Evolutionary conservation across 306 rosid genomes (phyloP).

Genomic region (Pyrus pyrifolia): DNA sequence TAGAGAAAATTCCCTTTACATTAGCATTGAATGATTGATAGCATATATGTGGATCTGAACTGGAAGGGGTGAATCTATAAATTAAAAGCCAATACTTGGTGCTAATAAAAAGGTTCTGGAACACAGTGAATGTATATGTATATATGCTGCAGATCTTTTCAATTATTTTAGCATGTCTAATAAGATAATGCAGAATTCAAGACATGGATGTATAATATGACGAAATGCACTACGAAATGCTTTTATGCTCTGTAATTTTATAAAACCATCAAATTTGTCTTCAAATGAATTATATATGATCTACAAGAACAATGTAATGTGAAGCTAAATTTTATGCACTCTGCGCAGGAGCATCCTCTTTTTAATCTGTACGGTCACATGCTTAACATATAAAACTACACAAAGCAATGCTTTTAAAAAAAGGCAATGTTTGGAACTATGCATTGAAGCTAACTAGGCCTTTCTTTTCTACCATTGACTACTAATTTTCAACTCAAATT

Average conservation of each 20-base stretch:
- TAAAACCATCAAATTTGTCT: neutral
- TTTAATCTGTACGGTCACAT: neutral
- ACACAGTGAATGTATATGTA: neutral
- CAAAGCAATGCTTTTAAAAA: neutral
- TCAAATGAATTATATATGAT: neutral
- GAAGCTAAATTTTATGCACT: neutral
- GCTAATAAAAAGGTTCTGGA: neutral
- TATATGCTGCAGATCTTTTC: neutral
- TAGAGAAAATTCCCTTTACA: neutral
- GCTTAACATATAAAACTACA: neutral
- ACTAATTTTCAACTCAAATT: neutral
- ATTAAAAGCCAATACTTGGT: neutral
- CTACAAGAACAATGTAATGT: conserved; percentile 6
- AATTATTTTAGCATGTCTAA: neutral
- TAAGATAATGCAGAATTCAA: neutral
- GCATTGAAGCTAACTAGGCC: neutral
- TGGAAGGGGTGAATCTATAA: neutral
- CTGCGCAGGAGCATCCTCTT: neutral
- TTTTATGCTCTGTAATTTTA: neutral
- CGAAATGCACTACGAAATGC: neutral
- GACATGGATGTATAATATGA: neutral
- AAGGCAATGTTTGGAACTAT: neutral
- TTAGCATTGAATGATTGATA: neutral
- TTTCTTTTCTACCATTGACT: neutral
- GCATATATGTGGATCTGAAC: neutral